Percentiles rank a stretch among this genome's conserved stretches.
phyloP scores from a whole-genome alignment of 352 stramenopile genomes.

The Halophytophthora polymorphica region DNA sequence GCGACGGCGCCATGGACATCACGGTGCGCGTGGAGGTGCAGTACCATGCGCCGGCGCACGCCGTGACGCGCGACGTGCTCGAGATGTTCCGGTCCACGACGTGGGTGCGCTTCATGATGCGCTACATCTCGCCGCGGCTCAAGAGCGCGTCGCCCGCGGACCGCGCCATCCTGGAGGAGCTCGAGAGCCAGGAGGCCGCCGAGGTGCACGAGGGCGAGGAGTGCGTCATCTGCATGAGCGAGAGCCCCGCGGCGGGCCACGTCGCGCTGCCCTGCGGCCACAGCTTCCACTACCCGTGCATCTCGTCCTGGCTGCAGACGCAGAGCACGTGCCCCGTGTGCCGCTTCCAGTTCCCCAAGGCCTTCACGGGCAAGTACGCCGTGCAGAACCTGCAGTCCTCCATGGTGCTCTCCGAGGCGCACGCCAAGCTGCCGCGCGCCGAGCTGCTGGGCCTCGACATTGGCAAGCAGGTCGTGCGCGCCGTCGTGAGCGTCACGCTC shows the following conservation, averaged over 20 bases:
- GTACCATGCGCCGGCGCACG: conserved; percentile 55
- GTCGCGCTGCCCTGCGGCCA: conserved; percentile 89
- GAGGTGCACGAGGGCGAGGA: conserved; percentile 36
- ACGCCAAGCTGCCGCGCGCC: conserved; percentile 34
- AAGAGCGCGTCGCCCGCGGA: conserved; percentile 61
- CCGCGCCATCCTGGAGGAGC: conserved; percentile 47
- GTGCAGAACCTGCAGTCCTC: conserved; percentile 65
- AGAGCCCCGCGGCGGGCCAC: conserved; percentile 47
- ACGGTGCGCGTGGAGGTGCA: conserved; percentile 67
- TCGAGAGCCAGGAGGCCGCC: conserved; percentile 34
- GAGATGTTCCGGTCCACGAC: conserved; percentile 67
- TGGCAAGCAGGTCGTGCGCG: conserved; percentile 49
- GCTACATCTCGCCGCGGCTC: conserved; percentile 66
- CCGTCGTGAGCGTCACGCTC: conserved; percentile 60
- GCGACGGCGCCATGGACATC: conserved; percentile 42
- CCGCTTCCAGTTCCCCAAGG: conserved; percentile 86
- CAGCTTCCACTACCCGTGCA: conserved; percentile 91
- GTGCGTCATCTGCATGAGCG: conserved; percentile 91
- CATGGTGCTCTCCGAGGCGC: conserved; percentile 46
- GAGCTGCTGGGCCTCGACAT: conserved; percentile 45
- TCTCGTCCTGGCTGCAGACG: conserved; percentile 89
- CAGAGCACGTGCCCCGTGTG: conserved; percentile 93
- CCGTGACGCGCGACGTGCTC: conserved; percentile 54
- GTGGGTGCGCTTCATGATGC: conserved; percentile 80
- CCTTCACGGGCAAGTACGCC: conserved; percentile 65